These are phyloP conservation scores for Rubia occidens DNA, from an alignment of 305 asterid species.

Conservation along the genomic window DNA sequence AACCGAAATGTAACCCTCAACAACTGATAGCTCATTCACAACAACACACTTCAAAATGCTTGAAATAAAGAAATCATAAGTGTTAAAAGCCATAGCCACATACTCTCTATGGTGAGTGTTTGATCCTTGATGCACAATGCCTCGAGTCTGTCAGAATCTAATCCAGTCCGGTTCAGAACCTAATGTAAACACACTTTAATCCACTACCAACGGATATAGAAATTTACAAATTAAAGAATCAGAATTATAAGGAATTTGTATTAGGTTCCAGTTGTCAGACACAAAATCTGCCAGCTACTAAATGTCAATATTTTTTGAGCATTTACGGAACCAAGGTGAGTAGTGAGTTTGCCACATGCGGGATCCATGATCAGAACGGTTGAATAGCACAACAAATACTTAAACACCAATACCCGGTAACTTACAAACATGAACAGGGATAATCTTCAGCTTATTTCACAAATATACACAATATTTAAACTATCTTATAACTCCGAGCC, in stretches of 20 bases:
- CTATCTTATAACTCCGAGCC: not conserved
- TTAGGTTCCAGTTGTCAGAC: not conserved
- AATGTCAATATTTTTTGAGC: not conserved
- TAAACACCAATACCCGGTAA: not conserved
- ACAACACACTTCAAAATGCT: not conserved
- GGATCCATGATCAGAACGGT: not conserved
- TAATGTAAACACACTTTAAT: conserved; percentile 17
- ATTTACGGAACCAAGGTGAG: not conserved
- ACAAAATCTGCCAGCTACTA: not conserved
- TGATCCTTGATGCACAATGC: conserved; percentile 54
- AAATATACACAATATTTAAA: not conserved
- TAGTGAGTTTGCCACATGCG: not conserved
- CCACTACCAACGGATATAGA: not conserved
- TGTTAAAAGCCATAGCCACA: conserved; percentile 21
- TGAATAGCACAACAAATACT: not conserved
- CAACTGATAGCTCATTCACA: conserved; percentile 5
- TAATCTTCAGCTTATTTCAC: not conserved
- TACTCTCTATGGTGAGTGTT: conserved; percentile 71
- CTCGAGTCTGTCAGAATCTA: conserved; percentile 32
- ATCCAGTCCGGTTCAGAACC: conserved; percentile 32
- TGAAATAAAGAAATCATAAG: conserved; percentile 16
- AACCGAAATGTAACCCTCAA: conserved; percentile 8
- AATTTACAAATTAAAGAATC: not conserved
- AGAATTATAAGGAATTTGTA: not conserved
- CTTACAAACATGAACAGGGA: not conserved